Evolutionary conservation across 1,284 basidiomycete genomes (phyloP), one percentile per base, ranked within the genome.

Genomic region (Porogramme epimiltina): DNA sequence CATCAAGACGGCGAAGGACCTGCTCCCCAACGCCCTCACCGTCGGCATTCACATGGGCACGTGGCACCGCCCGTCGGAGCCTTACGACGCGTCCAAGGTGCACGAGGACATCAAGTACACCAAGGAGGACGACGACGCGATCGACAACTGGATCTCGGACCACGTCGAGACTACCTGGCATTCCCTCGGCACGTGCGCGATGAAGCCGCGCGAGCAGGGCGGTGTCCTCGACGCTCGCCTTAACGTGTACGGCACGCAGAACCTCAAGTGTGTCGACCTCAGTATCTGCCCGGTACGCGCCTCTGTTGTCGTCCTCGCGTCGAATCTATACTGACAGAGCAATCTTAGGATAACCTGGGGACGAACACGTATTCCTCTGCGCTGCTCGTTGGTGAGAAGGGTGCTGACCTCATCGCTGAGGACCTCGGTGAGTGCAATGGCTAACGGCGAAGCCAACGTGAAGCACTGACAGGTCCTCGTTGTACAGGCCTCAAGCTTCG

Each of bases 81-180:
- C 67, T 16, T 84, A 77, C 69, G 70, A 86, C 57, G 72, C 80
- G 2, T 66, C 62, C 60, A 85, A 85, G 68, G 75, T 85, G 16
- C 81, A 84, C 62, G 78, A 85, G 49, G 80, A 85, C 56, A 80
- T 87, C 70, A 74, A 79, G 66, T 85, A 85, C 69, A 76, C 75
- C 37, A 72, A 74, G 56, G 84, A 86, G 45, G 85, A 87, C 65
- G 84, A 87, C 67, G 68, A 81, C 62, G 85, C 83, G 34, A 87
- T 87, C 62, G 85, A 86, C 63, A 78, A 86, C 59, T 87, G 84
- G 84, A 70, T 85, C 40, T 63, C 61, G 53, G 82, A 87, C 64
- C 85, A 87, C 63, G 85, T 87, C 58, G 85, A 87, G 75, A 87
- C 85, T 15, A 88, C 85, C 45, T 87, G 85, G 85, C 85, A 88